Evolutionary conservation across 768 basidiomycete genomes (phyloP).

Genomic region (Suillus bovinus): DNA sequence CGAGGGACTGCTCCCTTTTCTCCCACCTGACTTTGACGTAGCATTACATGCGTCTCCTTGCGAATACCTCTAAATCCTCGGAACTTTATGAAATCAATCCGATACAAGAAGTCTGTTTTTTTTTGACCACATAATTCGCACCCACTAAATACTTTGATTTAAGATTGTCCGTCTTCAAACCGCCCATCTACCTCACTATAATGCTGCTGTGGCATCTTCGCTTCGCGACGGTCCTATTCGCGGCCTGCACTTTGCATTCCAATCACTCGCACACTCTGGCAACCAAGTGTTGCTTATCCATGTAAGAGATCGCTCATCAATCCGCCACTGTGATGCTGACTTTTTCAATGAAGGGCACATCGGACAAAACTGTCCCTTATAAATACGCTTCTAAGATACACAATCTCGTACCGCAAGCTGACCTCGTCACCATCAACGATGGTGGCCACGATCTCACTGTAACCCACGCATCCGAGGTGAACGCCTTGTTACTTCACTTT

Average conservation of each 20-base stretch:
- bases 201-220: slow-evolving; percentile 75
- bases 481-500: slow-evolving; percentile 27
- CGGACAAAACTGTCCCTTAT: slow-evolving; percentile 35
- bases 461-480: slow-evolving; percentile 34
- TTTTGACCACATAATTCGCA: background rate
- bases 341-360: slow-evolving; percentile 27
- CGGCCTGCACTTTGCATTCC: slow-evolving; percentile 56
- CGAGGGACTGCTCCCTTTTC: background rate
- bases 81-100: slow-evolving; percentile 29
- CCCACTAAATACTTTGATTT: background rate
- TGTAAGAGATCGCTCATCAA: slow-evolving; percentile 35
- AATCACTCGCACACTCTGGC: slow-evolving; percentile 45
- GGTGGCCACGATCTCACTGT: slow-evolving; percentile 34
- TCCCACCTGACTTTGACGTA: slow-evolving; percentile 18
- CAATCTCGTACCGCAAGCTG: slow-evolving; percentile 28
- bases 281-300: slow-evolving; percentile 65
- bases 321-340: background rate
- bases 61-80: slow-evolving; percentile 32
- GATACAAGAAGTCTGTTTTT: slow-evolving; percentile 43
- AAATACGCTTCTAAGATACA: slow-evolving; percentile 33
- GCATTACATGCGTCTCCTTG: slow-evolving; percentile 55
- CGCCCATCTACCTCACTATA: slow-evolving; percentile 73
- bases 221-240: slow-evolving; percentile 73
- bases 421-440: slow-evolving; percentile 29
- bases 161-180: slow-evolving; percentile 78